Evolutionary conservation across 805 yeast genomes (phyloP), one percentile per base, ranked within the genome.

Genomic region (Saturnispora saitoi): DNA sequence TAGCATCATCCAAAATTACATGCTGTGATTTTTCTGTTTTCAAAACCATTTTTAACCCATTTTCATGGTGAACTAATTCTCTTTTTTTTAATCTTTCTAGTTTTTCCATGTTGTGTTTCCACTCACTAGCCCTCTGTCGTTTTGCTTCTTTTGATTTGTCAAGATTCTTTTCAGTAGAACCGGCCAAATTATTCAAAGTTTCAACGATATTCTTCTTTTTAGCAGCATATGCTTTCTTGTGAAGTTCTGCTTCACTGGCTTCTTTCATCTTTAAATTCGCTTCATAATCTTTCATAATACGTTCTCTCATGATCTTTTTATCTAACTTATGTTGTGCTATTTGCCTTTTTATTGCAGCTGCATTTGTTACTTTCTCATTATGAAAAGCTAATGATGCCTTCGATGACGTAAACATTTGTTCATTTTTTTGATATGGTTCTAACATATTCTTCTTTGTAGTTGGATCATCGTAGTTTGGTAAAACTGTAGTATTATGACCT

Each of bases 381-480:
- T 72, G 77, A 54, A 77, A 78, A 3, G 80, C 80, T 43, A 65
- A 64, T 26, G 76, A 73, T 4, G 77, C 71, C 22, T 66, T 61
- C 1, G 62, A 60, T 44, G 65, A 67, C 3, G 71, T 66, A 51
- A 77, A 78, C 34, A 64, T 61, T 11, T 30, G 38, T 24, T 45
- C 45, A 14, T 14, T 22, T 5, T 43, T 36, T 22, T 58, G 57
- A 8, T 48, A 54, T 17, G 43, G 40, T 20, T 55, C 48, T 42
- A 44, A 22, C 22, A 49, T 10, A 36, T 48, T 53, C 4, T 24
- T 17, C 17, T 39, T 42, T 3, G 52, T 50, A 6, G 7, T 11
- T 7, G 51, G 50, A 11, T 40, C 38, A 14, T 42, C 45, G 12
- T 47, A 47, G 31, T 53, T 47, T 2, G 51, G 54, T 54, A 10